These are phyloP conservation scores for Boletus subcaerulescens DNA, from an alignment of 768 basidiomycete species.

Conservation along the genomic window DNA sequence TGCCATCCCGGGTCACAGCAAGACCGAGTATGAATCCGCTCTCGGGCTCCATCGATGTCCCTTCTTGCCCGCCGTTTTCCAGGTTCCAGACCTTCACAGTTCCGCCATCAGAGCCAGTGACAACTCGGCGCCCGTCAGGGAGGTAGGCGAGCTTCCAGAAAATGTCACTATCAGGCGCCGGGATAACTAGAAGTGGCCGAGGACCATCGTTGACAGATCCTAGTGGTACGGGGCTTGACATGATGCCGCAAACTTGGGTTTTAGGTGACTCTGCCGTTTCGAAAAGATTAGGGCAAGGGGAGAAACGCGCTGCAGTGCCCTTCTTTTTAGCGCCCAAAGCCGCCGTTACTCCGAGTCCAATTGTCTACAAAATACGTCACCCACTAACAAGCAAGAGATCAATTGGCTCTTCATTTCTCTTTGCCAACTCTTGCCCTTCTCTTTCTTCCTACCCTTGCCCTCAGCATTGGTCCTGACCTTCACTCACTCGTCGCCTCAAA, in stretches of 20 bases:
- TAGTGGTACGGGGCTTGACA: too few species aligned
- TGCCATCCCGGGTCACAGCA: not conserved
- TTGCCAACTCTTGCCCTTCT: not conserved
- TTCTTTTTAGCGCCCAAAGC: too few species aligned
- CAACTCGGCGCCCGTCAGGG: not conserved
- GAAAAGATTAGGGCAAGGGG: too few species aligned
- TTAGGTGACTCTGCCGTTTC: too few species aligned
- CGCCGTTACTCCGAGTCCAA: too few species aligned
- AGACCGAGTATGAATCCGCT: not conserved
- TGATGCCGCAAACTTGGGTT: too few species aligned
- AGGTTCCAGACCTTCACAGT: not conserved
- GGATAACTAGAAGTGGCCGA: too few species aligned
- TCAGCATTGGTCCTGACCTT: too few species aligned
- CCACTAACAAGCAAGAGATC: not conserved
- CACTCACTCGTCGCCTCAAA: conserved; percentile 11
- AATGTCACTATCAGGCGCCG: not conserved
- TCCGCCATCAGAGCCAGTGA: not conserved
- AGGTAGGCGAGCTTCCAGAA: not conserved
- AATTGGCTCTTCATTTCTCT: not conserved
- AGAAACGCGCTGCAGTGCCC: too few species aligned
- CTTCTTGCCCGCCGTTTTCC: not conserved
- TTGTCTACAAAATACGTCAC: too few species aligned
- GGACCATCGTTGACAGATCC: too few species aligned
- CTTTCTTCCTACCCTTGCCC: not conserved
- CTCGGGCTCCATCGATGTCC: not conserved